Evolutionary conservation across 441 rosid species (phyloP).

Genomic region (Pelargonium fulgidum): DNA sequence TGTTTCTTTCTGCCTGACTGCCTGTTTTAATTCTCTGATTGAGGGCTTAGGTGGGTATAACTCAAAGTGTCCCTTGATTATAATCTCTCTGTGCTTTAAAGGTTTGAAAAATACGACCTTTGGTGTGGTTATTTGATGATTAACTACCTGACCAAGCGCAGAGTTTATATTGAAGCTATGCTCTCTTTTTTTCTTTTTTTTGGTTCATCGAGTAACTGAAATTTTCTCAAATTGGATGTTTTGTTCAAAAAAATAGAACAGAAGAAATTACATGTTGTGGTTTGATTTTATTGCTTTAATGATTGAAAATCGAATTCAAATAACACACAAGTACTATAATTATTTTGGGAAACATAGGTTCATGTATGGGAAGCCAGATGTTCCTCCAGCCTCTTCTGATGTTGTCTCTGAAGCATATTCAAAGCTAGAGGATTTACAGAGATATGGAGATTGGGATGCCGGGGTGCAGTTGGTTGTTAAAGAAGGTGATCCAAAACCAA

Average conservation of each 20-base stretch:
- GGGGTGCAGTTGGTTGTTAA: constrained; percentile 66
- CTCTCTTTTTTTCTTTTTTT: no score
- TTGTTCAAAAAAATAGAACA: no score
- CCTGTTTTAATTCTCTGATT: neutral
- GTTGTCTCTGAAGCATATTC: constrained; percentile 48
- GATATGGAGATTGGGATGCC: constrained; percentile 61
- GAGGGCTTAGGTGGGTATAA: neutral
- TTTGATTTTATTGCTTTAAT: neutral
- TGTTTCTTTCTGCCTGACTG: neutral
- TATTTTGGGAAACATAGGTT: constrained; percentile 42
- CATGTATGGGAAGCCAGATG: constrained; percentile 83
- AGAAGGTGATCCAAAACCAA: constrained; percentile 67
- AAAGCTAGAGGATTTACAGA: constrained; percentile 53
- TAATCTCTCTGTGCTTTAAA: no score
- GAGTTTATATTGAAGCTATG: no score
- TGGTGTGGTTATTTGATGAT: no score
- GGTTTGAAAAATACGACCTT: no score
- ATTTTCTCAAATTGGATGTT: no score
- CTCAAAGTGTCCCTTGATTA: neutral
- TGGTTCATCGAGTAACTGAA: no score
- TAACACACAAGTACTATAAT: neutral
- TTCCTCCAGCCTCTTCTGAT: constrained; percentile 70
- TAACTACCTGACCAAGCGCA: no score
- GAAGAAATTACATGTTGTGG: neutral
- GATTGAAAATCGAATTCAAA: neutral